Percentiles rank a stretch among this genome's conserved stretches.
phyloP scores from a whole-genome alignment of 805 yeast genomes.

The Metschnikowia cubensis region DNA sequence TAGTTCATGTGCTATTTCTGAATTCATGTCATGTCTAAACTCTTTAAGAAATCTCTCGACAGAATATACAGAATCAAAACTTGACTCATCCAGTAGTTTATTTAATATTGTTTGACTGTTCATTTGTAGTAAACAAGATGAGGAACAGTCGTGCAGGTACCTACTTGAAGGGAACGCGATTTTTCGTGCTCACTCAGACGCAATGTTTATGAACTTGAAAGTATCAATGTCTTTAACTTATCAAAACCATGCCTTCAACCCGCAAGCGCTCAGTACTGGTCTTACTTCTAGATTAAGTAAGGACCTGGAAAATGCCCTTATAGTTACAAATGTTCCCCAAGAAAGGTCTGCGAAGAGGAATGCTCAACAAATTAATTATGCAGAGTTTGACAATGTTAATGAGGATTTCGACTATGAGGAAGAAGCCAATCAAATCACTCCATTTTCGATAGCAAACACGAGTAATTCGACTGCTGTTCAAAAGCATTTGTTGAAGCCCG shows the following conservation, averaged over 20 bases:
- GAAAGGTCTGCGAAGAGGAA: slow-evolving; percentile 73
- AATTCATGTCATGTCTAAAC: neutral
- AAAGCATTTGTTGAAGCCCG: slow-evolving; percentile 24
- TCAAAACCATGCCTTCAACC: slow-evolving; percentile 31
- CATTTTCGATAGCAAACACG: slow-evolving; percentile 18
- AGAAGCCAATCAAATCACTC: slow-evolving; percentile 12
- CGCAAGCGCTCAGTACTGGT: slow-evolving; percentile 81
- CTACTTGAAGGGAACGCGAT: neutral
- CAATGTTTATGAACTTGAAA: neutral
- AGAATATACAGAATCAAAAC: neutral
- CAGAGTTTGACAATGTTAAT: slow-evolving; percentile 69
- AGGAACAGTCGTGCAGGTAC: slow-evolving; percentile 7
- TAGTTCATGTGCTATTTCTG: neutral
- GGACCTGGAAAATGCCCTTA: slow-evolving; percentile 68
- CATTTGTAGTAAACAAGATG: neutral
- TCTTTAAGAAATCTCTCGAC: neutral
- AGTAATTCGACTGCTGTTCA: slow-evolving; percentile 37
- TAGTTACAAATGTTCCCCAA: slow-evolving; percentile 63
- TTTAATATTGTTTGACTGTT: neutral
- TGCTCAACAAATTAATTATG: slow-evolving; percentile 71
- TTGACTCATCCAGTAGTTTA: slow-evolving; percentile 1
- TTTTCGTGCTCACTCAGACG: neutral
- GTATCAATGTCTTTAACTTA: slow-evolving; percentile 13
- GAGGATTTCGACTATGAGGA: slow-evolving; percentile 40
- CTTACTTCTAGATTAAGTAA: slow-evolving; percentile 62